Evolutionary conservation across 2,329 filamentous ascomycete genomes (phyloP).

Genomic region (Xylaria sp.): DNA sequence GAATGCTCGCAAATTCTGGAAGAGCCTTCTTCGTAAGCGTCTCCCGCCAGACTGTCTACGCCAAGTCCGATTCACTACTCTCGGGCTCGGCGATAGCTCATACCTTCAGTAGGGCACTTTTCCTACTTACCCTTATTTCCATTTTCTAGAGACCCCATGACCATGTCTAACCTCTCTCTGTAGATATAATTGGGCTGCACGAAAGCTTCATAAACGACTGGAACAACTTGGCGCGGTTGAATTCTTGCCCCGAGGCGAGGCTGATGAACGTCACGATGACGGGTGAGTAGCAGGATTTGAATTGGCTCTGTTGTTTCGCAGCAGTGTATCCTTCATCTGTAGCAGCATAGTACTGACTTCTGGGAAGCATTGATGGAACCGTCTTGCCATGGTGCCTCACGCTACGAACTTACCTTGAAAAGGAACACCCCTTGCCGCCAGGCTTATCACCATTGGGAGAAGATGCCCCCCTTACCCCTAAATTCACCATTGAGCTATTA

Average conservation of each 20-base stretch:
- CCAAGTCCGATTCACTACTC: constrained; percentile 70
- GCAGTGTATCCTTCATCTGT: background rate
- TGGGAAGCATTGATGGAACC: constrained; percentile 64
- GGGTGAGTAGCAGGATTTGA: constrained; percentile 44
- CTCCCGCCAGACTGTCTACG: constrained; percentile 65
- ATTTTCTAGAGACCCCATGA: background rate
- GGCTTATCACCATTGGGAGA: constrained; percentile 65
- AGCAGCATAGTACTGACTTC: constrained; percentile 4
- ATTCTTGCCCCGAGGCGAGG: constrained; percentile 75
- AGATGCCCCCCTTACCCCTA: constrained; percentile 68
- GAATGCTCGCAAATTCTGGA: constrained; percentile 82
- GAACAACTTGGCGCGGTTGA: constrained; percentile 75
- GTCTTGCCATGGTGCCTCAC: constrained; percentile 72
- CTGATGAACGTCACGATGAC: constrained; percentile 89
- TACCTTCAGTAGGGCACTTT: constrained; percentile 69
- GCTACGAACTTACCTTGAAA: constrained; percentile 61
- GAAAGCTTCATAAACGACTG: constrained; percentile 80
- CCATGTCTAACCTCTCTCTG: constrained; percentile 1
- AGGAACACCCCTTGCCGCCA: constrained; percentile 63
- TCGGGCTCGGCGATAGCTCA: constrained; percentile 90
- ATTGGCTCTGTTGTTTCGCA: background rate
- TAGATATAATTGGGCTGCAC: constrained; percentile 88
- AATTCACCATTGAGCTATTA: constrained; percentile 56
- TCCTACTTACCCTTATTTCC: background rate
- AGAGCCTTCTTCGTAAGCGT: constrained; percentile 70